Conservation (phyloP, 2,329 filamentous ascomycete species). For the Pseudogymnoascus sp. region DNA sequence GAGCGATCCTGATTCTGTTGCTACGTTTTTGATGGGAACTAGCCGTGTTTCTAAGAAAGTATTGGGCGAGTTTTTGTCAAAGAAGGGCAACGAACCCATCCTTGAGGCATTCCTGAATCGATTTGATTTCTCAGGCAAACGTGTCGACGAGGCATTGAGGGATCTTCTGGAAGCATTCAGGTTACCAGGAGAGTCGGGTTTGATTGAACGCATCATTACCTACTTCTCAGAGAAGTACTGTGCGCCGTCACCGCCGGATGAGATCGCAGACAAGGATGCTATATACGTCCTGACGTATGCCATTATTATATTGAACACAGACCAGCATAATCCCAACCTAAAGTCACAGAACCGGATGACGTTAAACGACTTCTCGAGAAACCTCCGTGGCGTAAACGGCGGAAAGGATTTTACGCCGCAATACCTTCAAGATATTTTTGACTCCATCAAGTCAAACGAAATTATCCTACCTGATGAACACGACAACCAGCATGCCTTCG, state of each 20-base stretch:
- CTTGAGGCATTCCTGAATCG: slow-evolving; percentile 73
- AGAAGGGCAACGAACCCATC: slow-evolving; percentile 78
- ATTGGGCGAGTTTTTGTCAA: slow-evolving; percentile 87
- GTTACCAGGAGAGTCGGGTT: slow-evolving; percentile 80
- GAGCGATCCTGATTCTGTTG: slow-evolving; percentile 66
- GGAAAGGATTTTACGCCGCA: slow-evolving; percentile 75
- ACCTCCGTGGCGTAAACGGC: slow-evolving; percentile 83
- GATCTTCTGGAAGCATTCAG: slow-evolving; percentile 86
- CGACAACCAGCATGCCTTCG: slow-evolving; percentile 91
- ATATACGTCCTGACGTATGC: slow-evolving; percentile 89
- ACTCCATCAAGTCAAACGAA: slow-evolving; percentile 85
- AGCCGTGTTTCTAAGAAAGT: slow-evolving; percentile 82
- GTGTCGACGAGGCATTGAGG: slow-evolving; percentile 83
- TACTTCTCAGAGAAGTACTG: slow-evolving; percentile 83
- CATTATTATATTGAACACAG: slow-evolving; percentile 95
- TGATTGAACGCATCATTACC: slow-evolving; percentile 88
- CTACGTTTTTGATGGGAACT: slow-evolving; percentile 81
- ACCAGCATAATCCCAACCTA: slow-evolving; percentile 91
- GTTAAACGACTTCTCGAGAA: slow-evolving; percentile 71
- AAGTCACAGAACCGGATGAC: slow-evolving; percentile 75
- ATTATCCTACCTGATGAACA: slow-evolving; percentile 97
- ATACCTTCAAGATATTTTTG: slow-evolving; percentile 78
- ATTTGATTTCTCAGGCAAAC: slow-evolving; percentile 83
- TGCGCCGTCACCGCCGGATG: slow-evolving; percentile 57
- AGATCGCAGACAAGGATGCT: slow-evolving; percentile 76